Evolutionary conservation across 495 filamentous ascomycete species (phyloP).

Genomic region (Bryoglossum gracile): DNA sequence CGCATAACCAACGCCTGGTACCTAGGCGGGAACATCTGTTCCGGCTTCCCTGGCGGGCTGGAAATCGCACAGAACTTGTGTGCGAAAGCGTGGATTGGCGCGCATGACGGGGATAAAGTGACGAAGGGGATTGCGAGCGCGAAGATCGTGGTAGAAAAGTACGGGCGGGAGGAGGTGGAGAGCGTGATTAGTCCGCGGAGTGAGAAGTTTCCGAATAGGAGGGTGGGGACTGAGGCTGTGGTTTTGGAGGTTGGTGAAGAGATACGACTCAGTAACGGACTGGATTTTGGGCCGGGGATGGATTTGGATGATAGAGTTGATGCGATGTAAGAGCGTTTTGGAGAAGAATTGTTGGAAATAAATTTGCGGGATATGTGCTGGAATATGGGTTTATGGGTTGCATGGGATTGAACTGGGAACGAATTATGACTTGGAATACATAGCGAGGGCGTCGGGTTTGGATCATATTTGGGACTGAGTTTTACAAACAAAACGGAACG

Average conservation of each 20-base stretch:
- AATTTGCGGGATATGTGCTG: no score
- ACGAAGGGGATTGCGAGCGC: slow-evolving; percentile 44
- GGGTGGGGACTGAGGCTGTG: slow-evolving; percentile 21
- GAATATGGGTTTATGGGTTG: no score
- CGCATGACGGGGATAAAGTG: slow-evolving; percentile 60
- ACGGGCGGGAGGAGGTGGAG: slow-evolving; percentile 38
- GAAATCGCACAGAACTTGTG: slow-evolving; percentile 48
- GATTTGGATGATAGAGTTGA: no score
- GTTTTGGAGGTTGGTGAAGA: slow-evolving; percentile 21
- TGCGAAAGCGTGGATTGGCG: slow-evolving; percentile 53
- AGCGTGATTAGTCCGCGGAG: slow-evolving; percentile 10
- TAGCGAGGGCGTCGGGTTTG: not conserved
- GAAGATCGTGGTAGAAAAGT: slow-evolving; percentile 40
- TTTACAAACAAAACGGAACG: not conserved
- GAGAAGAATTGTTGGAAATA: not conserved
- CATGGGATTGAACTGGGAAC: no score
- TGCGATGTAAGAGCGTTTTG: no score
- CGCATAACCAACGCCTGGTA: slow-evolving; percentile 54
- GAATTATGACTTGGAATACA: slow-evolving; percentile 52
- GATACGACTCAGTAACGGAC: slow-evolving; percentile 3
- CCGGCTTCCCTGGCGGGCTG: slow-evolving; percentile 48
- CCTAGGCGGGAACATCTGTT: slow-evolving; percentile 54
- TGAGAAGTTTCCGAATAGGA: slow-evolving; percentile 16
- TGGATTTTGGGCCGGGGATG: slow-evolving; percentile 5
- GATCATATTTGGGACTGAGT: no score